Evolutionary conservation across 495 filamentous ascomycete species (phyloP).

Genomic region (Choiromyces venosus): DNA sequence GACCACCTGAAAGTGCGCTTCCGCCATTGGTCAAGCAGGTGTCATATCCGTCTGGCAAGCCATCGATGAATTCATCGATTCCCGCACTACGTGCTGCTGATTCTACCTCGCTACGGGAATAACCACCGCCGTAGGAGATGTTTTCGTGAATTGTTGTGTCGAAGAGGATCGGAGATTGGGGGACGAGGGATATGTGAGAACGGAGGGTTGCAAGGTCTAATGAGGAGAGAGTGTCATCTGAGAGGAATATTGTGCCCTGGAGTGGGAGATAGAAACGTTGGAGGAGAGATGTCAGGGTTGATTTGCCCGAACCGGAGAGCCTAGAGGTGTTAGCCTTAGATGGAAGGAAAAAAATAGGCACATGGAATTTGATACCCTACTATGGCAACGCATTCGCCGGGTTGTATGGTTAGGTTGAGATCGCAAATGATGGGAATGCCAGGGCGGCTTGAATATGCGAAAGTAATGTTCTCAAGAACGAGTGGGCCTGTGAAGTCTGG

Average conservation of each 20-base stretch:
- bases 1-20: constrained; percentile 70
- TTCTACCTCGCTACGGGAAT: constrained; percentile 44
- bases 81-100: constrained; percentile 62
- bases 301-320: constrained; percentile 81
- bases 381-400: constrained; percentile 89
- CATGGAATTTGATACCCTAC: constrained; percentile 51
- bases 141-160: constrained; percentile 66
- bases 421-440: constrained; percentile 55
- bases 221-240: constrained; percentile 50
- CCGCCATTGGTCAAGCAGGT: constrained; percentile 64
- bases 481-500: constrained; percentile 51
- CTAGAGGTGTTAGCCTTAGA: constrained; percentile 10
- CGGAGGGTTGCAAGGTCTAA: constrained; percentile 62
- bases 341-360: constrained; percentile 52
- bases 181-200: constrained; percentile 64
- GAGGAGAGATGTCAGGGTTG: constrained; percentile 72
- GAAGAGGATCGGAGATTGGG: constrained; percentile 74
- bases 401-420: constrained; percentile 53
- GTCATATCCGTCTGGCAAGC: constrained; percentile 66
- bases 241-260: constrained; percentile 52
- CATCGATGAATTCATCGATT: constrained; percentile 72
- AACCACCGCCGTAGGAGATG: constrained; percentile 64
- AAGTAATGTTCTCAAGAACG: constrained; percentile 54
- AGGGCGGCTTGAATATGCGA: constrained; percentile 61
- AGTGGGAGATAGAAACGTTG: constrained; percentile 56